Evolutionary conservation across 2,329 filamentous ascomycete species (phyloP), one percentile per base, ranked within the genome.

Genomic region (Myriosclerotinia duriaeana): DNA sequence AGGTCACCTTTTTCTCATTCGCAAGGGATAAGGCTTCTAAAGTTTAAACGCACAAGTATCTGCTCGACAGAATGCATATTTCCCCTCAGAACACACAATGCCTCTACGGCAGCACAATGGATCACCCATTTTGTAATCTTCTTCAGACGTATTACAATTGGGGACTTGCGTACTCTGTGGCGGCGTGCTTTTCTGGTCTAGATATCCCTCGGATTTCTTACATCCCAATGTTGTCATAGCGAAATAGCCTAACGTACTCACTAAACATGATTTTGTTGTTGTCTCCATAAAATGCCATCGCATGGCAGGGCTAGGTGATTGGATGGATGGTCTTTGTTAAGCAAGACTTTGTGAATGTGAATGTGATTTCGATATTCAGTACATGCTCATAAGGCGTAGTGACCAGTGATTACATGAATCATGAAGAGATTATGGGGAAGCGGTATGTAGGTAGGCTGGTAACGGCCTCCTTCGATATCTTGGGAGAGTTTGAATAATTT

Each of bases 41-140:
- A 30, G 38, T 74, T 72, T 69, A 70, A 72, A 74, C 72, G 72
- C 68, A 56, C 68, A 70, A 73, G 72, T 73, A 71, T 68, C 69
- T 72, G 71, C 73, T 74, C 67, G 55, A 40, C 66, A 69, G 71
- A 73, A 74, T 74, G 71, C 72, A 74, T 69, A 70, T 71, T 67
- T 72, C 70, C 70, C 38, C 62, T 50, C 58, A 60, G 58, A 60
- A 60, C 30, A 71, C 70, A 71, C 70, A 70, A 72, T 71, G 69
- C 72, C 69, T 74, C 71, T 64, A 76, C 69, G 71, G 73, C 71
- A 74, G 67, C 69, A 54, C 71, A 67, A 70, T 69, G 64, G 67
- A 71, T 70, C 70, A 67, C 61, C 68, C 70, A 68, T 64, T 66
- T 63, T 63, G 70, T 73, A 66, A 60, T 67, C 56, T 70, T 65